Evolutionary conservation across 345 rosid genomes (phyloP).

Genomic region (Citrus reticulata): DNA sequence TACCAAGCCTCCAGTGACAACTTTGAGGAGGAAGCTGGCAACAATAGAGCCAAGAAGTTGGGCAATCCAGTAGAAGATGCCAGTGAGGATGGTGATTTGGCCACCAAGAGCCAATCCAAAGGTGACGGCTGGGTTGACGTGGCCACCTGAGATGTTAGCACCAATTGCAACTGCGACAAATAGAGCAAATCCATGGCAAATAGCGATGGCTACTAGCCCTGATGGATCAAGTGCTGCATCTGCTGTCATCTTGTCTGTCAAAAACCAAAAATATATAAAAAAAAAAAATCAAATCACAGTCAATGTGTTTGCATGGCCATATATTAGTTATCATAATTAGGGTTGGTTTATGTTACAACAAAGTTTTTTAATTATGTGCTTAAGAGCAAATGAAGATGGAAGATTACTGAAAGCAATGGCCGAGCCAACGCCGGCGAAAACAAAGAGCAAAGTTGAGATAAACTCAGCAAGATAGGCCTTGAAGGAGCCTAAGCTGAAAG

Average conservation of each 20-base stretch:
- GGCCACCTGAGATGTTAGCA: constrained; percentile 95
- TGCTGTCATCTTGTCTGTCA: constrained; percentile 62
- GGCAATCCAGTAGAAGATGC: constrained; percentile 89
- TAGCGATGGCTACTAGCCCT: constrained; percentile 79
- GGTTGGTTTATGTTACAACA: neutral
- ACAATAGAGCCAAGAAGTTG: constrained; percentile 88
- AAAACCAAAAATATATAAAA: neutral
- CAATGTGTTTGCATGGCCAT: neutral
- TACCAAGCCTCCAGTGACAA: constrained; percentile 88
- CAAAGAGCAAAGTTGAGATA: constrained; percentile 90
- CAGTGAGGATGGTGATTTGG: constrained; percentile 82
- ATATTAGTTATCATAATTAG: neutral
- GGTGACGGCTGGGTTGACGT: constrained; percentile 95
- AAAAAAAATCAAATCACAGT: neutral
- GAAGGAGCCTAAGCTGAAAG: constrained; percentile 74
- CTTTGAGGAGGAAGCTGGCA: constrained; percentile 75
- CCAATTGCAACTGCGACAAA: constrained; percentile 86
- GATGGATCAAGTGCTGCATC: constrained; percentile 85
- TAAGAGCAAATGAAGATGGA: neutral
- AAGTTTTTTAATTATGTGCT: neutral
- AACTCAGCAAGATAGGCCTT: constrained; percentile 90
- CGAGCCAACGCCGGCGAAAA: constrained; percentile 93
- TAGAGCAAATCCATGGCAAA: constrained; percentile 88
- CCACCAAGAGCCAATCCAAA: constrained; percentile 92
- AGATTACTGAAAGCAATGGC: constrained; percentile 78